Percentiles rank a stretch among this genome's conserved stretches.
These are phyloP conservation scores for Reticulascus tulasneorum DNA, from an alignment of 2,329 filamentous ascomycete genomes.

Conservation along the genomic window DNA sequence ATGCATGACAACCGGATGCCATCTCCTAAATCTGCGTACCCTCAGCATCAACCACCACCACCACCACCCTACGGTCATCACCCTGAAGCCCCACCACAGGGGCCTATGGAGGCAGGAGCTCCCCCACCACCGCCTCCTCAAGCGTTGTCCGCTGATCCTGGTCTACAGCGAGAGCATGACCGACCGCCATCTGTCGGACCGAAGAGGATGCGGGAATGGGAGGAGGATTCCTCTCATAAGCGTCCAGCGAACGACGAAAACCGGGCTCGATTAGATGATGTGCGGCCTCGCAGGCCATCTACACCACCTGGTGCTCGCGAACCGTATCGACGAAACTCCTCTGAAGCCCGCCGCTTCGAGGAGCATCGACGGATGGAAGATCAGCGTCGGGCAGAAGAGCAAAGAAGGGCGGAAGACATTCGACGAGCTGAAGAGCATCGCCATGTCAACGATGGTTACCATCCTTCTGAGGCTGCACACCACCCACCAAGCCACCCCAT, in stretches of 20 bases:
- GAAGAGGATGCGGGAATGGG: constrained; percentile 91
- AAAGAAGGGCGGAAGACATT: constrained; percentile 56
- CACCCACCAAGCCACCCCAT: constrained; percentile 65
- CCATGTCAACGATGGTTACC: constrained; percentile 73
- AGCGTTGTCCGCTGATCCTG: constrained; percentile 60
- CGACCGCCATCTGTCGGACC: constrained; percentile 74
- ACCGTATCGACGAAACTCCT: constrained; percentile 72
- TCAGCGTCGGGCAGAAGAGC: constrained; percentile 45
- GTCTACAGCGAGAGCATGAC: constrained; percentile 59
- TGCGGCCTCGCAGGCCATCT: constrained; percentile 72
- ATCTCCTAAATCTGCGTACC: constrained; percentile 87
- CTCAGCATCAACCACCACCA: constrained; percentile 61
- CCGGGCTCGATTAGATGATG: constrained; percentile 80
- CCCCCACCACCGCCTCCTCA: constrained; percentile 57
- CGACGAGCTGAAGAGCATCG: constrained; percentile 59
- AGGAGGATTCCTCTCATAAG: constrained; percentile 74
- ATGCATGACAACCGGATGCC: constrained; percentile 80
- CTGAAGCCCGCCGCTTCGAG: constrained; percentile 63
- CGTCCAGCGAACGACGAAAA: constrained; percentile 88
- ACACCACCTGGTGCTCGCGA: constrained; percentile 61
- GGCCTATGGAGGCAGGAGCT: constrained; percentile 64
- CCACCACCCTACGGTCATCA: constrained; percentile 63
- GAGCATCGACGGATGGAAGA: constrained; percentile 59
- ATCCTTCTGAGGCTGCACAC: constrained; percentile 89
- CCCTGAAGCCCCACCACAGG: constrained; percentile 53